phyloP scores from a whole-genome alignment of 495 filamentous ascomycete species.

The Chaetomium fimeti region DNA sequence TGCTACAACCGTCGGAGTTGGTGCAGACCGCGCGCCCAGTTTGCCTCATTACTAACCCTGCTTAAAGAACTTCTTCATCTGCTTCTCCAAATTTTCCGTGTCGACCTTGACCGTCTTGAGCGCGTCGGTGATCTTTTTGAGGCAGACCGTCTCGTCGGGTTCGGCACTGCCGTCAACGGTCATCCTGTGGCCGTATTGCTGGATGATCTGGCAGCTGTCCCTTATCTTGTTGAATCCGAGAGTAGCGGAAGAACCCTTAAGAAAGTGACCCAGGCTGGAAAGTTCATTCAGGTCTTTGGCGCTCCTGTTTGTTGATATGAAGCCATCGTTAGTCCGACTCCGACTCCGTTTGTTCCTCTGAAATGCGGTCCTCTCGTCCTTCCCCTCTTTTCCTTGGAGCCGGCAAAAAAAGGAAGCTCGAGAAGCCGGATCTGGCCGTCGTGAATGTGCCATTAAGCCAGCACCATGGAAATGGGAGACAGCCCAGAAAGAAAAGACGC shows the following conservation, averaged over 20 bases:
- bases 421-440: background rate
- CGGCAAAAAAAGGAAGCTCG: too few species aligned
- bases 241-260: constrained; percentile 97
- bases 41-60: constrained; percentile 34
- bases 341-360: background rate
- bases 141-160: constrained; percentile 61
- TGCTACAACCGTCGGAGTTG: background rate
- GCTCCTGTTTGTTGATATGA: constrained; percentile 48
- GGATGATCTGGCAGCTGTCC: constrained; percentile 93
- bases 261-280: constrained; percentile 85
- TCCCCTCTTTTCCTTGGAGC: too few species aligned
- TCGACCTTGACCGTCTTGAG: constrained; percentile 71
- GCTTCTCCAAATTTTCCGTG: constrained; percentile 69
- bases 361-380: background rate
- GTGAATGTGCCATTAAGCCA: background rate
- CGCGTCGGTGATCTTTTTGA: constrained; percentile 66
- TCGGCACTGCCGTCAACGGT: constrained; percentile 71
- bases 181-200: constrained; percentile 79
- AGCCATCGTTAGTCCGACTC: constrained; percentile 18
- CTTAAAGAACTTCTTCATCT: constrained; percentile 68
- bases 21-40: too few species aligned
- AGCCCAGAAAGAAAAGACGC: background rate
- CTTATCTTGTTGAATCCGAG: constrained; percentile 89
- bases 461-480: background rate
- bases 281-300: constrained; percentile 65